Evolutionary conservation across 1,284 basidiomycete genomes (phyloP), one percentile per base, ranked within the genome.

Genomic region (Neolentinus lepideus): DNA sequence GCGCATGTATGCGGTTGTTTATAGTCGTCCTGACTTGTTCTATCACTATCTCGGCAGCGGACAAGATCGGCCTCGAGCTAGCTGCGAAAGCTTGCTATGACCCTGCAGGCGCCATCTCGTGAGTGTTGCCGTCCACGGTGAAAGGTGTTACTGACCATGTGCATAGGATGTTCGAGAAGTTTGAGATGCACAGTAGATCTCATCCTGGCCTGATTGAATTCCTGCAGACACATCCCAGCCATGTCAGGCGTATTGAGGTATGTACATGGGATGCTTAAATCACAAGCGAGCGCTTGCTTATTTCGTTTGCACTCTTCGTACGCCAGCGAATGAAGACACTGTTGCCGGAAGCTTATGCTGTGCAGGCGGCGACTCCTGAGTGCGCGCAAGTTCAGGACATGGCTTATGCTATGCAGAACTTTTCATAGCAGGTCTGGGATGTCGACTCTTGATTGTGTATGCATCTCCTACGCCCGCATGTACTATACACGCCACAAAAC

Each of bases 41-140:
- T 19, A 12, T 26, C 4, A 6, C 16, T 19, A 12, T 26, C 4
- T 31, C 16, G 54, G 35, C 57, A 89, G 90, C 90, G 35, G 90
- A 93, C 66, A 77, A 80, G 29, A 85, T 94, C 51, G 92, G 92
- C 6, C 66, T 94, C 54, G 76, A 76, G 11, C 73, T 92, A 27
- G 85, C 85, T 72, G 75, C 90, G 38, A 80, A 75, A 56, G 93
- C 92, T 0, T 95, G 93, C 68, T 95, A 82, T 64, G 80, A 94
- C 64, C 92, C 92, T 0, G 70, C 69, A 22, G 88, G 87, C 54
- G 83, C 92, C 0, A 16, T 43, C 12, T 43, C 81, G 87, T 11
- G 76, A 79, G 90, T 92, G 64, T 65, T n/a, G 19, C 16, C 12
- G 38, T 9, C 38, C 16, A 21, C 6, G n/a, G 8, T 21, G 6